Evolutionary conservation across 495 filamentous ascomycete species (phyloP).

Genomic region (Penicillium simplicissimum): DNA sequence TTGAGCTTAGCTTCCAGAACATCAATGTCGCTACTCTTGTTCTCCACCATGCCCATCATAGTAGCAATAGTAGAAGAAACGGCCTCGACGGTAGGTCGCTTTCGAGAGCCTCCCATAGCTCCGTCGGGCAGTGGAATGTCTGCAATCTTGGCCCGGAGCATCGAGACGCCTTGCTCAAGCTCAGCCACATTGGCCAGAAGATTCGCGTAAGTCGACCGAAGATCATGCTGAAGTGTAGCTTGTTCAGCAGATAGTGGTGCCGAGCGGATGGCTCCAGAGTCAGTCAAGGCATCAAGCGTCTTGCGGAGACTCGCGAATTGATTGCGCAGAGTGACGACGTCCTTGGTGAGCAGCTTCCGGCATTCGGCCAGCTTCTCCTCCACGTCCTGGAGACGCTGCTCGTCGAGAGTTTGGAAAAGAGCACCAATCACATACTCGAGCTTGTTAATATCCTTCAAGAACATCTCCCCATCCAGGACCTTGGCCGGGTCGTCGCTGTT

Average conservation of each 20-base stretch:
- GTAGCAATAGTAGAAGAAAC: conserved; percentile 88
- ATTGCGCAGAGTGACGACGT: conserved; percentile 63
- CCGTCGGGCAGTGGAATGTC: conserved; percentile 43
- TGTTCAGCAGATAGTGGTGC: conserved; percentile 83
- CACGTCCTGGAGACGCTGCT: conserved; percentile 63
- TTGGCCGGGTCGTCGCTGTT: conserved; percentile 45
- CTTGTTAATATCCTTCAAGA: conserved; percentile 67
- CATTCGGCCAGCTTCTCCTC: conserved; percentile 62
- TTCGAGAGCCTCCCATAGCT: conserved; percentile 35
- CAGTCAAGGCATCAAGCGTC: conserved; percentile 66
- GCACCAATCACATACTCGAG: conserved; percentile 59
- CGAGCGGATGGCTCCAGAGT: conserved; percentile 56
- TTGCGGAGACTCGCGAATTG: conserved; percentile 75
- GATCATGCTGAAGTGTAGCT: conserved; percentile 74
- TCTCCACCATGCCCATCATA: conserved; percentile 89
- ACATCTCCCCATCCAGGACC: conserved; percentile 62
- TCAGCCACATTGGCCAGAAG: conserved; percentile 74
- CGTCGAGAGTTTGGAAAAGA: conserved; percentile 58
- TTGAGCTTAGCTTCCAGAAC: conserved; percentile 83
- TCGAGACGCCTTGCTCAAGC: conserved; percentile 74
- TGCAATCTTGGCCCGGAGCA: conserved; percentile 79
- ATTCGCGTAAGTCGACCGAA: conserved; percentile 66
- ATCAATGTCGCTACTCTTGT: conserved; percentile 83
- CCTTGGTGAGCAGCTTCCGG: conserved; percentile 58
- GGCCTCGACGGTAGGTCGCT: conserved; percentile 84